Conservation (phyloP, 2,329 filamentous ascomycete species). For the Diaporthe caulivora region DNA sequence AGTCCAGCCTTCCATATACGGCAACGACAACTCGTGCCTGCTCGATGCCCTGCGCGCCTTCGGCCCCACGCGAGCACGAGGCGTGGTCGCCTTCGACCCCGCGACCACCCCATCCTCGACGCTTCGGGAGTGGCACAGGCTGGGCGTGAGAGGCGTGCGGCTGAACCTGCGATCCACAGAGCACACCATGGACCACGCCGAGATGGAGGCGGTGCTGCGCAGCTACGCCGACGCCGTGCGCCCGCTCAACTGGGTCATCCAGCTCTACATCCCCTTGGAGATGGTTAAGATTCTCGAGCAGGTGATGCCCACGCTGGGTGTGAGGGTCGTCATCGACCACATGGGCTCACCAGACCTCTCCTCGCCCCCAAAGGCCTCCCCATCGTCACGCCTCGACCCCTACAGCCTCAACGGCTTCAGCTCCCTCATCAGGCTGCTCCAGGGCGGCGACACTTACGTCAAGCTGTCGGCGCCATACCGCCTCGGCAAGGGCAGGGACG, state of each 20-base stretch:
- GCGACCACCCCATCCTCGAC: constrained; percentile 41
- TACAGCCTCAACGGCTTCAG: constrained; percentile 37
- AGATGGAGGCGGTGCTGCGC: constrained; percentile 42
- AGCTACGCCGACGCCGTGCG: constrained; percentile 44
- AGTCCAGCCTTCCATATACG: constrained; percentile 49
- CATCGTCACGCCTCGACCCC: constrained; percentile 21
- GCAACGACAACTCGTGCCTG: constrained; percentile 47
- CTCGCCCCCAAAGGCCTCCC: constrained; percentile 22
- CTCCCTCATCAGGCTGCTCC: constrained; percentile 36
- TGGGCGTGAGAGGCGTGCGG: constrained; percentile 48
- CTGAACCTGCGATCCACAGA: constrained; percentile 47
- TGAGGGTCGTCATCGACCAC: constrained; percentile 46
- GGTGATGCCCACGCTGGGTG: constrained; percentile 44
- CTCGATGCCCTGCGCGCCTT: constrained; percentile 47
- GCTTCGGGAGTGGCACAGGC: constrained; percentile 44
- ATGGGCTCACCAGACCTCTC: constrained; percentile 43
- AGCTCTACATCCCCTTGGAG: constrained; percentile 47
- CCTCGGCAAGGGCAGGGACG: constrained; percentile 41
- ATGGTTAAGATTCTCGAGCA: constrained; percentile 43
- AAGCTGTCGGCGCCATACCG: constrained; percentile 47
- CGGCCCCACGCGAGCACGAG: constrained; percentile 42
- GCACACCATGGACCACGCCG: constrained; percentile 40
- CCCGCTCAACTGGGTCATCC: constrained; percentile 47
- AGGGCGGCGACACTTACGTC: constrained; percentile 41
- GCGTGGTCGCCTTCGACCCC: constrained; percentile 47